These are phyloP conservation scores for Patellifolia procumbens DNA, from an alignment of 179 eudicot species.

Conservation along the genomic window DNA sequence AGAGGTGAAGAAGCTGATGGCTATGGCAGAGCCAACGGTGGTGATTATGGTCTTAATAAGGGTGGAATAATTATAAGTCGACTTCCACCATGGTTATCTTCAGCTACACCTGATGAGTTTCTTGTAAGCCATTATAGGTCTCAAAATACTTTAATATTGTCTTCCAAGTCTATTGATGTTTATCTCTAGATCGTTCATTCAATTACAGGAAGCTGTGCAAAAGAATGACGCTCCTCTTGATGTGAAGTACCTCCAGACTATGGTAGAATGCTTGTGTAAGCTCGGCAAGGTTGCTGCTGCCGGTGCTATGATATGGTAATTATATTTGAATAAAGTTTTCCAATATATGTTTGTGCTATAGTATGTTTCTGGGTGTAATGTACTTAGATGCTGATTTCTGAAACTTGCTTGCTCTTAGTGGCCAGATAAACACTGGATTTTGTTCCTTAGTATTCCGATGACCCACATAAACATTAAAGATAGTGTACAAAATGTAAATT, in stretches of 20 bases:
- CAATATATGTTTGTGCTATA: no score
- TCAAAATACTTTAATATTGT: conserved; percentile 8
- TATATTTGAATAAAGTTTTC: conserved; percentile 6
- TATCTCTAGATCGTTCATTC: conserved; percentile 20
- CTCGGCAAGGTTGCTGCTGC: conserved; percentile 99
- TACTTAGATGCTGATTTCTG: background rate
- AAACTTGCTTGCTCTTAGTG: background rate
- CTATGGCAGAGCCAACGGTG: conserved; percentile 50
- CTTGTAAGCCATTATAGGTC: conserved; percentile 51
- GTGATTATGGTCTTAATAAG: conserved; percentile 54
- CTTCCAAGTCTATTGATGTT: conserved; percentile 19
- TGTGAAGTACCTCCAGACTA: conserved; percentile 89
- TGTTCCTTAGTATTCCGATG: background rate
- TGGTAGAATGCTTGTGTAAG: conserved; percentile 96
- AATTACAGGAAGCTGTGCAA: conserved; percentile 78
- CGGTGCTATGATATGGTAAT: conserved; percentile 95
- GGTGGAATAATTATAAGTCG: conserved; percentile 56
- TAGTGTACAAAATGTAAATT: background rate
- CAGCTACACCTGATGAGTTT: conserved; percentile 94
- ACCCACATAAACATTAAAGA: background rate
- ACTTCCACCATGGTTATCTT: conserved; percentile 85
- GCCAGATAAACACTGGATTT: background rate
- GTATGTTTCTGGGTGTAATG: background rate
- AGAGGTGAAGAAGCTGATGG: conserved; percentile 49
- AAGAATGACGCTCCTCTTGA: conserved; percentile 85